Percentiles rank a stretch among this genome's conserved stretches.
Conservation (phyloP, 73 alveolate genomes). For the Tetrahymena elliotti region DNA sequence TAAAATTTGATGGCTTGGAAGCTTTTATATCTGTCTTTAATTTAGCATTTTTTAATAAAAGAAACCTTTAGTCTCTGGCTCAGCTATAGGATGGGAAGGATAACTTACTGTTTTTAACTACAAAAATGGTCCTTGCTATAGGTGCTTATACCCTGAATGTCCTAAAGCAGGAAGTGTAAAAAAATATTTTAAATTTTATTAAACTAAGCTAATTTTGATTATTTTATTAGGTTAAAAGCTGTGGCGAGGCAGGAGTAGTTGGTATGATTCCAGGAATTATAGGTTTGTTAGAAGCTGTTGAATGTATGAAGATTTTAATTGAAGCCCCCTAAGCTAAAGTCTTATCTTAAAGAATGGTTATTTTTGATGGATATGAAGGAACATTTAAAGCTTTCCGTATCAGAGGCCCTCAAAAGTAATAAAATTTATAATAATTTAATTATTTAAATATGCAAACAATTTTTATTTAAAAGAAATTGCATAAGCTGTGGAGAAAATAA, state of each 20-base stretch:
- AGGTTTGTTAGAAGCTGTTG: constrained; percentile 82
- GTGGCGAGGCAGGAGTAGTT: constrained; percentile 90
- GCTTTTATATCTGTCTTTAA: not conserved
- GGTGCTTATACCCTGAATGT: constrained; percentile 86
- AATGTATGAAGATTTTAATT: constrained; percentile 69
- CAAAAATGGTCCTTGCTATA: constrained; percentile 82
- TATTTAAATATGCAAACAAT: not conserved
- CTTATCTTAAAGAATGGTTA: constrained; percentile 63
- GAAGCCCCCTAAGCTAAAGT: constrained; percentile 47
- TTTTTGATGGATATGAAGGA: constrained; percentile 77
- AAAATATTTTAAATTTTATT: not conserved
- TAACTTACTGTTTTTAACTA: constrained; percentile 75
- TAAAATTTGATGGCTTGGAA: not conserved
- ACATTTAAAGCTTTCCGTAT: constrained; percentile 64
- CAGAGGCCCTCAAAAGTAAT: constrained; percentile 53
- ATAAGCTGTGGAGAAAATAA: constrained; percentile 69
- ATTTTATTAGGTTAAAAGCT: constrained; percentile 49
- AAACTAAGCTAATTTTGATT: not conserved
- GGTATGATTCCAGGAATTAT: constrained; percentile 87
- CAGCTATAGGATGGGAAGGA: constrained; percentile 91
- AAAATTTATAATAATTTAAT: not conserved
- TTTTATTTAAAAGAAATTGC: constrained; percentile 45
- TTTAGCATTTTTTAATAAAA: not conserved
- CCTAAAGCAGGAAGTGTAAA: constrained; percentile 49
- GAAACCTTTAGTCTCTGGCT: constrained; percentile 86